Percentiles rank a stretch among this genome's conserved stretches.
These are phyloP conservation scores for Eragrostis tef DNA, from an alignment of 202 grass and related monocot species.

Conservation along the genomic window DNA sequence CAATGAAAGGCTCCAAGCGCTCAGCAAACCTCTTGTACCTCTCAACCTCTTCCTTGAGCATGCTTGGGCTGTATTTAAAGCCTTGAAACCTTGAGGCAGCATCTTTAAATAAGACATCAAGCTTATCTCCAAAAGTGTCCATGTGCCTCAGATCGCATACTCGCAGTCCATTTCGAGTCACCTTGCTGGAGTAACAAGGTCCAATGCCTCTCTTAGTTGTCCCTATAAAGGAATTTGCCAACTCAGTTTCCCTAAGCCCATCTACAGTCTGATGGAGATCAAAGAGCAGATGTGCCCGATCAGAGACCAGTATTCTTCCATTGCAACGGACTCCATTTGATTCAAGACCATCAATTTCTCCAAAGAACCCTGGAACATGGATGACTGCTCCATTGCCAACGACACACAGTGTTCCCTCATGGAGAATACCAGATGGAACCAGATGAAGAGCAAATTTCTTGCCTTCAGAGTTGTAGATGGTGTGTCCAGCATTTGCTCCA, in stretches of 20 bases:
- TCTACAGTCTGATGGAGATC: conserved; percentile 80
- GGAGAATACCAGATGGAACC: conserved; percentile 83
- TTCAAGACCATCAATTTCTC: conserved; percentile 77
- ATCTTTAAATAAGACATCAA: conserved; percentile 70
- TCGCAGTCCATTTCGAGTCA: conserved; percentile 70
- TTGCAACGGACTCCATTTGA: conserved; percentile 69
- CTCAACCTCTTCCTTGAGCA: conserved; percentile 77
- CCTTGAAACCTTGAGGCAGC: conserved; percentile 64
- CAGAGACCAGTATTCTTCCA: conserved; percentile 75
- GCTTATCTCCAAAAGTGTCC: conserved; percentile 81
- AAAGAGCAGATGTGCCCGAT: conserved; percentile 78
- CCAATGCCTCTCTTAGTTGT: conserved; percentile 89
- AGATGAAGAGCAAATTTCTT: conserved; percentile 90
- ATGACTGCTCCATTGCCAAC: conserved; percentile 84
- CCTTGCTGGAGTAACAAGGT: conserved; percentile 86
- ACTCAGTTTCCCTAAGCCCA: conserved; percentile 77
- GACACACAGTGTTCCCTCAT: conserved; percentile 67
- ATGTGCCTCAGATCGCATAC: conserved; percentile 78
- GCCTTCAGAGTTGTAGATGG: conserved; percentile 79
- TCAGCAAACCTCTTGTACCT: conserved; percentile 71
- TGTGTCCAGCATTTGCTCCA: conserved; percentile 91
- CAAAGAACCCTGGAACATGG: conserved; percentile 78
- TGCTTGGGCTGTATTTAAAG: conserved; percentile 61
- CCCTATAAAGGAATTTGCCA: conserved; percentile 76
- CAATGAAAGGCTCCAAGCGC: conserved; percentile 67